Base-by-base conservation (phyloP, 441 rosid species). In the Pelargonium cotyledonis region DNA sequence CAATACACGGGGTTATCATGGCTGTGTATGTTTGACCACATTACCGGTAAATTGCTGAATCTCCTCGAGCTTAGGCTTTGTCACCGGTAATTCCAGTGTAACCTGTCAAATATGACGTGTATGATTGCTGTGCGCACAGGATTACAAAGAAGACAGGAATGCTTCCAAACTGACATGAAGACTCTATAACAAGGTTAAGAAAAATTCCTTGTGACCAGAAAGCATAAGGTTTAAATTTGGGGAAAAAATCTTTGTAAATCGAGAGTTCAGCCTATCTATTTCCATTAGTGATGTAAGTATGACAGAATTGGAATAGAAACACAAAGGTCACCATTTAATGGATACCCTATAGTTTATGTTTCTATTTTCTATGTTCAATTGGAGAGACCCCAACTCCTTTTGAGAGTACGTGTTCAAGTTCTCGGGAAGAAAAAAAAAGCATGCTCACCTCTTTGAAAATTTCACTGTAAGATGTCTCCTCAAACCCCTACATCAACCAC, bases 381-480 rank as follows among this genome's bases (percentile, higher is more conserved):
- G 58, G 19, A 51, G 16, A n/a, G 57, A 11, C 7, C 15, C 7
- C 16, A 51, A 47, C 40, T 35, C 40, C 40, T 35, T 35, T 35
- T 35, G 8, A 35, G 40, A 47, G 55, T n/a, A n/a, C 7, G 58
- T 51, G 16, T 51, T 51, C 58, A 51, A n/a, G 58, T 4, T n/a
- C 7, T 51, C 16, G 58, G 16, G n/a, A 12, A 51, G n/a, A 12
- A 51, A 51, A 5, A 15, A 18, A 57, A 73, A 63, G 46, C 26
- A 60, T 35, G 43, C 80, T 80, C 61, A 94, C 97, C 94, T 94
- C 97, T 79, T 88, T 84, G 78, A 91, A 94, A 72, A 89, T 77
- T 71, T 77, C 77, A 16, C 96, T 89, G 63, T 80, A 64, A 78
- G 93, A 85, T 64, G 74, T 78, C 71, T 87, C 85, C 85, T 80